These are phyloP conservation scores for Phaeodactylum tricornutum DNA, from an alignment of 108 stramenopile species.

Conservation along the genomic window DNA sequence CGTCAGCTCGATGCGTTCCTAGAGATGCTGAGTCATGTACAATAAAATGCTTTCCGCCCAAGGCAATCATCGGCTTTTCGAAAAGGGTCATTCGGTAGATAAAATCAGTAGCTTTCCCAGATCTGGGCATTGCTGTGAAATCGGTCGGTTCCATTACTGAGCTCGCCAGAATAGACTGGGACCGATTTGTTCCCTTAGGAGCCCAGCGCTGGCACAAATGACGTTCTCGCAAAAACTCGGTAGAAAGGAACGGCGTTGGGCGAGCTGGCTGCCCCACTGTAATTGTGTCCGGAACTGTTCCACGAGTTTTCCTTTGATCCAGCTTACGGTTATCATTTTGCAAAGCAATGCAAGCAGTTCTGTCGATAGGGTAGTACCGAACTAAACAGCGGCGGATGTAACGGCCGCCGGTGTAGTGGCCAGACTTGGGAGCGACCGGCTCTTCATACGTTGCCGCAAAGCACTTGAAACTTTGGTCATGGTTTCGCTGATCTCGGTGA, in stretches of 20 bases:
- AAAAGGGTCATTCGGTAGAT: slow-evolving; percentile 68
- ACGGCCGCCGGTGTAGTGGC: slow-evolving; percentile 44
- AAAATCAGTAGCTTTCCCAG: slow-evolving; percentile 74
- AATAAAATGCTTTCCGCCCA: slow-evolving; percentile 58
- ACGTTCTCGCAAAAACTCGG: slow-evolving; percentile 30
- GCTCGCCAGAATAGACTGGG: slow-evolving; percentile 25
- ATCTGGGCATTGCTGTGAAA: slow-evolving; percentile 56
- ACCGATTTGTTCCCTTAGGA: slow-evolving; percentile 20
- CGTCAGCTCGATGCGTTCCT: slow-evolving; percentile 62
- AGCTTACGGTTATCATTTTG: slow-evolving; percentile 35
- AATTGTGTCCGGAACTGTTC: slow-evolving; percentile 2
- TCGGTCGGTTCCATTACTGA: slow-evolving; percentile 68
- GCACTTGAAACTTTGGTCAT: slow-evolving; percentile 60
- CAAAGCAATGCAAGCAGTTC: slow-evolving; percentile 53
- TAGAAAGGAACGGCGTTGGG: slow-evolving; percentile 22
- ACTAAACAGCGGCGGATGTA: slow-evolving; percentile 67
- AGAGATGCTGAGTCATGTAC: slow-evolving; percentile 49
- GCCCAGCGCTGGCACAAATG: slow-evolving; percentile 42
- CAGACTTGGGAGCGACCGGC: slow-evolving; percentile 33
- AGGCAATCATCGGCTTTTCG: slow-evolving; percentile 54
- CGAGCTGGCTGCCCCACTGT: slow-evolving; percentile 1
- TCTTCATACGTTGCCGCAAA: slow-evolving; percentile 78
- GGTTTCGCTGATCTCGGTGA: slow-evolving; percentile 61
- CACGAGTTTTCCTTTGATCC: slow-evolving; percentile 35
- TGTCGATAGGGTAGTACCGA: slow-evolving; percentile 69